These are phyloP conservation scores for Fagopyrum esculentum DNA, from an alignment of 148 eudicot genomes.

Conservation along the genomic window DNA sequence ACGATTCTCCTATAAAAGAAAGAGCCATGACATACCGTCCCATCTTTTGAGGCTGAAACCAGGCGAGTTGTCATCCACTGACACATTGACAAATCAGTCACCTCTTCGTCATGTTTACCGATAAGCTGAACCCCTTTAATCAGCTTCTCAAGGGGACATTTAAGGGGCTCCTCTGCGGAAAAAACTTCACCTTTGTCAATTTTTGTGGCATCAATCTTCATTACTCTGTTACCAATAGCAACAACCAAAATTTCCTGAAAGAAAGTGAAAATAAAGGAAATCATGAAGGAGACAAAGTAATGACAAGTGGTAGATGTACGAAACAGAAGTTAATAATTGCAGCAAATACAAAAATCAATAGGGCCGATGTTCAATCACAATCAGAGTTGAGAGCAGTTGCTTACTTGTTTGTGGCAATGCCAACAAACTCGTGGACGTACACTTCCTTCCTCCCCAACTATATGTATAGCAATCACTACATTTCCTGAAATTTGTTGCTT, in stretches of 20 bases:
- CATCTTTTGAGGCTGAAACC: slow-evolving; percentile 92
- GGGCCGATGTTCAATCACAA: background rate
- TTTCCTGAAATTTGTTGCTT: slow-evolving; percentile 85
- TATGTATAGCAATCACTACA: slow-evolving; percentile 67
- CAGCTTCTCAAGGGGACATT: slow-evolving; percentile 59
- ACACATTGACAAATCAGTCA: slow-evolving; percentile 97
- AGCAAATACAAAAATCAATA: background rate
- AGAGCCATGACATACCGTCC: slow-evolving; percentile 56
- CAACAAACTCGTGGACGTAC: slow-evolving; percentile 97
- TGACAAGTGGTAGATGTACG: background rate
- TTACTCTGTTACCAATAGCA: slow-evolving; percentile 64
- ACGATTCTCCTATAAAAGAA: background rate
- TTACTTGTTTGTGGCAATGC: slow-evolving; percentile 98
- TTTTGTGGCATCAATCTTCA: slow-evolving; percentile 77
- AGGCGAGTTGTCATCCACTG: slow-evolving; percentile 99
- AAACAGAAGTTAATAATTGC: background rate
- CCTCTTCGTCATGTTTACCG: slow-evolving; percentile 94
- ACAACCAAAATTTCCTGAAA: slow-evolving; percentile 87
- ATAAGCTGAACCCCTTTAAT: slow-evolving; percentile 86
- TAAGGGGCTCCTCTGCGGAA: slow-evolving; percentile 78
- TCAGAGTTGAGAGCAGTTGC: background rate
- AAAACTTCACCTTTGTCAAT: slow-evolving; percentile 68
- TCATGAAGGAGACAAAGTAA: background rate
- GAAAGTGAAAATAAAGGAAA: background rate
- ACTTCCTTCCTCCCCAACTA: slow-evolving; percentile 67